phyloP scores from a whole-genome alignment of 495 filamentous ascomycete genomes.

The Daldinia loculata region DNA sequence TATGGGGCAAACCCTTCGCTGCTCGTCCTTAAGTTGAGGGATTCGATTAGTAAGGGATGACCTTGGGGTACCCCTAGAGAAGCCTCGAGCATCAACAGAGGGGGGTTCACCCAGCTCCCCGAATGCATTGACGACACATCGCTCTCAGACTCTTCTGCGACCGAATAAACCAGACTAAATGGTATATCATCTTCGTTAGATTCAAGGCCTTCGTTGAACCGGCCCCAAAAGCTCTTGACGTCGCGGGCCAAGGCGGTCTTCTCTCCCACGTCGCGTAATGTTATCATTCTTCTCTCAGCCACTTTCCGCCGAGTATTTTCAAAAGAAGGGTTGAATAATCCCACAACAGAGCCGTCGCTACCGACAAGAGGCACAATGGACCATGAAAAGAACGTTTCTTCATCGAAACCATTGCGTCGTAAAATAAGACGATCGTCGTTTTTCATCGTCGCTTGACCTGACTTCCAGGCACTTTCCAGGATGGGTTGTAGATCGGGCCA shows the following conservation, averaged over 20 bases:
- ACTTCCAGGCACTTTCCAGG: conserved; percentile 64
- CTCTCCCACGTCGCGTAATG: conserved; percentile 74
- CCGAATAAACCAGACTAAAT: conserved; percentile 71
- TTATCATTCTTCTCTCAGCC: conserved; percentile 71
- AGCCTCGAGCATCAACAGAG: conserved; percentile 67
- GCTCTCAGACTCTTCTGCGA: conserved; percentile 66
- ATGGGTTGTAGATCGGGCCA: conserved; percentile 69
- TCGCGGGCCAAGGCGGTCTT: conserved; percentile 71
- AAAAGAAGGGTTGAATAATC: conserved; percentile 74
- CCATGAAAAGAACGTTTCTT: conserved; percentile 77
- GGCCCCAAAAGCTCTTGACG: conserved; percentile 68
- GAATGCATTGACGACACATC: conserved; percentile 70
- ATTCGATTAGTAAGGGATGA: conserved; percentile 61
- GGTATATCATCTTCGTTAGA: conserved; percentile 70
- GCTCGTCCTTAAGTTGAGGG: conserved; percentile 67
- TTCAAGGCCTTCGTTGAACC: conserved; percentile 64
- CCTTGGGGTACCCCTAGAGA: conserved; percentile 67
- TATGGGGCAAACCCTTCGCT: conserved; percentile 71
- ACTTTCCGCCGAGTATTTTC: conserved; percentile 73
- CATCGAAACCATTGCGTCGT: conserved; percentile 65
- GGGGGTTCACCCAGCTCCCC: conserved; percentile 61
- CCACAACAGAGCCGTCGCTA: conserved; percentile 66
- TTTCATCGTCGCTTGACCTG: conserved; percentile 76
- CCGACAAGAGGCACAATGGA: conserved; percentile 73
- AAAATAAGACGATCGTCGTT: conserved; percentile 75